phyloP scores from a whole-genome alignment of 1,284 basidiomycete genomes.

The Boletellus sp. region DNA sequence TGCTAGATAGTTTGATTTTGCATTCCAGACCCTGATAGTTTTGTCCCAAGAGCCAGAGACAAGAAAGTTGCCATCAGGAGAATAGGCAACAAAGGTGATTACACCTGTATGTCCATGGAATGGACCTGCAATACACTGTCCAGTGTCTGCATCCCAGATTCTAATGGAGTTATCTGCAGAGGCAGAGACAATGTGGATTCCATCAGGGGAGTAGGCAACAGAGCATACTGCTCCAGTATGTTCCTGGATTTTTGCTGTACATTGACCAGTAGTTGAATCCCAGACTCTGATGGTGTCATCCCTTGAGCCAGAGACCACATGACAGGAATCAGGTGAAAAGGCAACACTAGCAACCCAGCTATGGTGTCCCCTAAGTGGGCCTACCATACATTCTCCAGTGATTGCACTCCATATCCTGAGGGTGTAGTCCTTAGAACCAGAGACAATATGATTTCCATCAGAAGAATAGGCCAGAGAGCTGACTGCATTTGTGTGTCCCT shows the following conservation, averaged over 20 bases:
- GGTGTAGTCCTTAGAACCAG: not conserved
- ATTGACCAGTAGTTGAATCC: constrained; percentile 5
- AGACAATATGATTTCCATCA: not conserved
- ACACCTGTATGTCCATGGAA: constrained; percentile 1
- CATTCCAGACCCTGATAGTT: constrained; percentile 13
- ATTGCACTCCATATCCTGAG: not conserved
- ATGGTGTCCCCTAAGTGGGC: not conserved
- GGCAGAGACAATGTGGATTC: constrained; percentile 15
- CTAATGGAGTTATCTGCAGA: constrained; percentile 8
- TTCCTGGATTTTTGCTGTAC: not conserved
- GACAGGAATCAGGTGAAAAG: not conserved
- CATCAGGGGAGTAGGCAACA: constrained; percentile 17
- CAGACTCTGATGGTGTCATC: not conserved
- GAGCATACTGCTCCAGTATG: not conserved
- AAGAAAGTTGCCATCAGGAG: constrained; percentile 8
- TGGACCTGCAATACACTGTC: constrained; percentile 3
- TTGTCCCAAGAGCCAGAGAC: constrained; percentile 11
- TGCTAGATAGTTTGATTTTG: not conserved
- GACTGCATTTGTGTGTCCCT: not conserved
- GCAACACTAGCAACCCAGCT: not conserved
- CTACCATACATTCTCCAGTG: not conserved
- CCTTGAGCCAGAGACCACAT: not conserved
- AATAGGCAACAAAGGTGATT: constrained; percentile 11
- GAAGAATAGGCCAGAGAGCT: not conserved
- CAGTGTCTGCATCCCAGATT: constrained; percentile 12